A percentile compares a stretch with the other conserved stretches of the same genome.
Conservation (phyloP, 208 protist species). For the Trypanosoma mega region DNA sequence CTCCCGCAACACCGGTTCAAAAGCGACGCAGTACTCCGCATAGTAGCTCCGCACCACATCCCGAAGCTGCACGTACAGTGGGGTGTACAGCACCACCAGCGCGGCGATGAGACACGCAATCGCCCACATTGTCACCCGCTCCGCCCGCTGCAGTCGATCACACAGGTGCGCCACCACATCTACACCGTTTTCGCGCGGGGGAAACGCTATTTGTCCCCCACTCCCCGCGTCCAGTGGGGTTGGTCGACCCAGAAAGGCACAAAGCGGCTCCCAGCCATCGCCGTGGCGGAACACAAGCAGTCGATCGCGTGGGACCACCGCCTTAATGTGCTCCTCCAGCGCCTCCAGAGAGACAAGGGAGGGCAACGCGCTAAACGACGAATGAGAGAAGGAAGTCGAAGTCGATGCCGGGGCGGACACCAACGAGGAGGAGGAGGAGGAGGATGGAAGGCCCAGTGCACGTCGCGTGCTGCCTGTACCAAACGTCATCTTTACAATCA, state of each 20-base stretch:
- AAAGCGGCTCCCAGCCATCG: conserved; percentile 82
- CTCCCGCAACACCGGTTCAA: conserved; percentile 43
- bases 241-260: conserved; percentile 54
- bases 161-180: conserved; percentile 44
- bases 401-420: no score
- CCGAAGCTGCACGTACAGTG: conserved; percentile 31
- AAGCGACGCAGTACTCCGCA: conserved; percentile 33
- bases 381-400: no score
- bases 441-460: conserved; percentile 33
- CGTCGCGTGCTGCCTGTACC: conserved; percentile 30
- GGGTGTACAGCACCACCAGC: conserved; percentile 39
- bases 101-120: conserved; percentile 32
- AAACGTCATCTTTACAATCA: conserved; percentile 52
- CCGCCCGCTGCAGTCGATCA: conserved; percentile 32
- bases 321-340: conserved; percentile 74
- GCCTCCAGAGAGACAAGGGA: conserved; percentile 58
- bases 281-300: conserved; percentile 71
- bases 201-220: conserved; percentile 49
- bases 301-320: conserved; percentile 67
- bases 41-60: conserved; percentile 36
- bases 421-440: no score
- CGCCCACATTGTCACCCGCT: conserved; percentile 30
- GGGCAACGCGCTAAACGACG: no score
- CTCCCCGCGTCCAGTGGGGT: conserved; percentile 24
- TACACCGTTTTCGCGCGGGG: conserved; percentile 33